phyloP scores from a whole-genome alignment of 2,329 filamentous ascomycete species.

The Trichoderma breve region DNA sequence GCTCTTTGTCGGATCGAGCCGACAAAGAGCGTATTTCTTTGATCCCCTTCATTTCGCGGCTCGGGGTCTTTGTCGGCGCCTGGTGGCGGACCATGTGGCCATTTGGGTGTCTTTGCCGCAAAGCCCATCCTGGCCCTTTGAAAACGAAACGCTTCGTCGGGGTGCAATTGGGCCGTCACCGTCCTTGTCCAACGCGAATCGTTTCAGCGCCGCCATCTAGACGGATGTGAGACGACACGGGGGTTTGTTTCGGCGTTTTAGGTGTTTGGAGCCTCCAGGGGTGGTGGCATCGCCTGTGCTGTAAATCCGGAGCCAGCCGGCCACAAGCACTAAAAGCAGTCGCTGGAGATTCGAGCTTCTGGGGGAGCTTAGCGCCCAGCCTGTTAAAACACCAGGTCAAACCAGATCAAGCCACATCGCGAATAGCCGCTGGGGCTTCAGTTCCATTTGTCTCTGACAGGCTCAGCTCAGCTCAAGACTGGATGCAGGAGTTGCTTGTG shows the following conservation, averaged over 20 bases:
- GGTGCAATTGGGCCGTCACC: not conserved
- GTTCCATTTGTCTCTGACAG: not conserved
- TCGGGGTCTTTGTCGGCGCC: not conserved
- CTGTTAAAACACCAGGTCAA: not conserved
- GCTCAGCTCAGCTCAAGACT: not conserved
- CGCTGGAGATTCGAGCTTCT: not conserved
- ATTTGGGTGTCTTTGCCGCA: not conserved
- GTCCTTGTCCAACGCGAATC: constrained; percentile 11
- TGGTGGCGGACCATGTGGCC: not conserved
- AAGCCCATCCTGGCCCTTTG: not conserved
- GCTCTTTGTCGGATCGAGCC: constrained; percentile 3
- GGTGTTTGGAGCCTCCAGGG: not conserved
- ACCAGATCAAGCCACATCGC: not conserved
- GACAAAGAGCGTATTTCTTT: not conserved
- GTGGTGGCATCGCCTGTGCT: not conserved
- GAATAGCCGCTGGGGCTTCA: not conserved
- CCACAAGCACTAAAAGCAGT: not conserved
- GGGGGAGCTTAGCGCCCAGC: constrained; percentile 2
- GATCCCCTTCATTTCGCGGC: constrained; percentile 15
- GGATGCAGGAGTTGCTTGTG: not conserved
- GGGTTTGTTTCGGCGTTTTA: constrained; percentile 10
- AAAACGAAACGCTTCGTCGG: not conserved
- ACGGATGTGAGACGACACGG: constrained; percentile 18
- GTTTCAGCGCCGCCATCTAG: constrained; percentile 16
- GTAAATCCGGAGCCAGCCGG: constrained; percentile 18